Base-by-base conservation (phyloP, 2,329 filamentous ascomycete species). In the Periconia digitata region DNA sequence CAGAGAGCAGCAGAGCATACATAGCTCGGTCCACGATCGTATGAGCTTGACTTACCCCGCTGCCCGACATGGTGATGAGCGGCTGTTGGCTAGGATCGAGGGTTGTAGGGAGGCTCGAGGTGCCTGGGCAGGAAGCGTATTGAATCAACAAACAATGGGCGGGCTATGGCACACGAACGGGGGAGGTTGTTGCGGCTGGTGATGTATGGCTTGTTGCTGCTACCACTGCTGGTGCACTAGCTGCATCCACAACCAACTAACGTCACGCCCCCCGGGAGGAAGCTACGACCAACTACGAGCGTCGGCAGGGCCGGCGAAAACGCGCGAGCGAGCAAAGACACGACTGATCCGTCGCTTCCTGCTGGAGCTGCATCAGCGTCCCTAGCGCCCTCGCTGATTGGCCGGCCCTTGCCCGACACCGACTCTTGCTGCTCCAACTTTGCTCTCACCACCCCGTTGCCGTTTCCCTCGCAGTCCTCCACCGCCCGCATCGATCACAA, bases 61-160 rank as follows among this genome's bases (percentile, higher is more conserved):
- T 76, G 69, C 79, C 79, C 55, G 79, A 81, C 79, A 82, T 82
- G 54, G 64, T 73, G 62, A 32, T 13, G 27, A 58, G 51, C 53
- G 41, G 47, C 53, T 51, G 50, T 48, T n/a, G n/a, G n/a, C n/a
- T 50, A 46, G 40, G 54, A 62, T 47, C 49, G 47, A 49, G 35
- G 23, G 44, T 27, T 16, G 23, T 40, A 53, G 43, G 47, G 50
- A 44, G 32, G 21, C 21, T 35, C 36, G 32, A 35, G 38, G 12
- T 21, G n/a, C 40, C 29, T 13, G 6, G 21, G 40, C 8, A 39
- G 43, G 34, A 3, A 16, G 35, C 16, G 16, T 18, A 8, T 38
- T 38, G 35, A 13, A 32, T 32, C 12, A 32, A 32, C 27, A 10
- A 32, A n/a, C n/a, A n/a, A n/a, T n/a, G 5, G 27, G 10, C n/a